A percentile compares a stretch with the other conserved stretches of the same genome.
phyloP scores from a whole-genome alignment of 192 early-diverging fungal species.

The Gonapodya prolifera region DNA sequence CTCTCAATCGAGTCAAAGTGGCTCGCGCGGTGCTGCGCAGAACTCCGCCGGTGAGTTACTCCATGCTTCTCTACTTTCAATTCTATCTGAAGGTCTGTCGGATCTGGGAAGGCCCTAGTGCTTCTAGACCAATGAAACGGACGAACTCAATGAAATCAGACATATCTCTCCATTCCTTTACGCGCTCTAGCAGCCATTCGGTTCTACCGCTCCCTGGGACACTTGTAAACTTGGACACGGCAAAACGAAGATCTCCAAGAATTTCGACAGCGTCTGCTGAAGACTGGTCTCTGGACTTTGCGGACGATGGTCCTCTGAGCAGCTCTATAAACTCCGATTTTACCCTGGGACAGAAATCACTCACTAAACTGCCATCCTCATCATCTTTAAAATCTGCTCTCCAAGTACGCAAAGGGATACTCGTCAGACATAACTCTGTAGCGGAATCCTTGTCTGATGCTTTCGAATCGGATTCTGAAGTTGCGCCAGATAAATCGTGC shows the following conservation, averaged over 20 bases:
- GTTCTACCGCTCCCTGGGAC: no score
- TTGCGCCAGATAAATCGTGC: neutral
- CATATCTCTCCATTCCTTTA: neutral
- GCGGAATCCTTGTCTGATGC: neutral
- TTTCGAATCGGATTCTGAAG: neutral
- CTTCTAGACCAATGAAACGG: neutral
- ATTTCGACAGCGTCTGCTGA: neutral
- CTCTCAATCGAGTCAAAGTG: neutral
- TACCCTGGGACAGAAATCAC: neutral
- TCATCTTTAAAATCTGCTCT: neutral
- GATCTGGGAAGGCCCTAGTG: no score
- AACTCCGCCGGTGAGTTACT: neutral
- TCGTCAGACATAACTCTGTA: neutral
- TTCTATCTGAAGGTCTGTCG: no score
- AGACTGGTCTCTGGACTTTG: neutral
- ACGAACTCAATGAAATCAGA: neutral
- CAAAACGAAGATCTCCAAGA: neutral
- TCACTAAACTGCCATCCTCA: neutral
- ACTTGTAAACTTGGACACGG: no score
- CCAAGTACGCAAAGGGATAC: neutral
- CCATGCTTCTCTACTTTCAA: no score
- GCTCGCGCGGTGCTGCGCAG: no score
- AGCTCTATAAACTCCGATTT: neutral
- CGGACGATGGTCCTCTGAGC: neutral
- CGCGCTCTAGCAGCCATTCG: no score